Base-by-base conservation (phyloP, 768 basidiomycete species). In the Tulasnella sp. region DNA sequence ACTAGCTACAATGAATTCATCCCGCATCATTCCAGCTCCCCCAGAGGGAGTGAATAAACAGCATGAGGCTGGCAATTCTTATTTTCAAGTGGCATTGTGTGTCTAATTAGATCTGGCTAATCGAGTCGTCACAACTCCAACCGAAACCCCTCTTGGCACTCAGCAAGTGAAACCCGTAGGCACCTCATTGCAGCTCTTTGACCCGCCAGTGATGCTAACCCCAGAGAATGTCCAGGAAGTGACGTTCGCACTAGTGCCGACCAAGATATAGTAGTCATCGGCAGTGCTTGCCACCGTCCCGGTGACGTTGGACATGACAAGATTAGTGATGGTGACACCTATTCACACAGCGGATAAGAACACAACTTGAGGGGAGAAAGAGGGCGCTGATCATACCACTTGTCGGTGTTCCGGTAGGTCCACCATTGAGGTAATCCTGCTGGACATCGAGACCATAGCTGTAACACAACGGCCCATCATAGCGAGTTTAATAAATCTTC, bases 321-420 rank as follows among this genome's bases (percentile, higher is more conserved):
- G 54, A 48, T 63, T 63, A 51, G 63, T 63, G 53, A 63, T 61
- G 45, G 53, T n/a, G n/a, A n/a, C n/a, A n/a, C n/a, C n/a, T n/a
- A n/a, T n/a, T n/a, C n/a, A n/a, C n/a, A n/a, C n/a, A n/a, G n/a
- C n/a, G n/a, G n/a, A n/a, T n/a, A n/a, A n/a, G n/a, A n/a, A n/a
- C n/a, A n/a, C n/a, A n/a, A n/a, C n/a, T n/a, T n/a, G n/a, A n/a
- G n/a, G n/a, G n/a, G n/a, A n/a, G n/a, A n/a, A n/a, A n/a, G n/a
- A n/a, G n/a, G n/a, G n/a, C n/a, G n/a, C n/a, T n/a, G n/a, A n/a
- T 60, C 30, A 63, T 58, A 11, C 63, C 63, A 23, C 30, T 41
- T 2, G 63, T 63, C 2, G 63, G 63, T 7, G 49, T 34, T 17
- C 63, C 63, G 4, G 63, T 63, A 17, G 63, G 63, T 4, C 63